Conservation (phyloP, 106 monocot species). For the Triglochin maritima region DNA sequence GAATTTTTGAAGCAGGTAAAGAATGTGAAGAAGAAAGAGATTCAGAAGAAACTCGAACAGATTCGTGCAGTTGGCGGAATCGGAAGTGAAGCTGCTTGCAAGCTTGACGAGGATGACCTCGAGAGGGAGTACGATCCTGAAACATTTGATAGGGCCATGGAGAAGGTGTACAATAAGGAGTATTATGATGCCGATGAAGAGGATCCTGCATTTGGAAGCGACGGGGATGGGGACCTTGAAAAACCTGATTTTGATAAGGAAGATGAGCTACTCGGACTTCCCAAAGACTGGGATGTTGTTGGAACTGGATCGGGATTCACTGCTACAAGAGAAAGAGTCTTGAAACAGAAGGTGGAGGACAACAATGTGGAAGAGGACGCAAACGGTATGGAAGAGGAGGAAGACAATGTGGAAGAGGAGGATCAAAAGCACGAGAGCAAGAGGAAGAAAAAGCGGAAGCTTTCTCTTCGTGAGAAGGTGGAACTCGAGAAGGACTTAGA, state of each 20-base stretch:
- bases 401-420: constrained; percentile 1
- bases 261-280: constrained; percentile 80
- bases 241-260: constrained; percentile 93
- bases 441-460: constrained; percentile 25
- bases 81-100: constrained; percentile 26
- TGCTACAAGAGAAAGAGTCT: constrained; percentile 25
- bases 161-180: constrained; percentile 39
- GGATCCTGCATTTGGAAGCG: constrained; percentile 71
- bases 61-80: constrained; percentile 58
- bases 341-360: constrained; percentile 28
- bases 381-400: constrained; percentile 1
- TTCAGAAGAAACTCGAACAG: constrained; percentile 77
- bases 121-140: constrained; percentile 94
- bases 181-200: constrained; percentile 75
- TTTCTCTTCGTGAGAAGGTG: constrained; percentile 62
- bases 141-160: constrained; percentile 91
- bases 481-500: constrained; percentile 91
- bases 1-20: constrained; percentile 92
- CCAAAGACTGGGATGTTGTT: constrained; percentile 49
- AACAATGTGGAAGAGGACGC: constrained; percentile 29
- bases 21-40: constrained; percentile 99
- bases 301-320: constrained; percentile 32
- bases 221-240: constrained; percentile 43
- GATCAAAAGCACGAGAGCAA: constrained; percentile 14
- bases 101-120: constrained; percentile 46